phyloP scores from a whole-genome alignment of 2,329 filamentous ascomycete species.

The Sarocladium kiliense region DNA sequence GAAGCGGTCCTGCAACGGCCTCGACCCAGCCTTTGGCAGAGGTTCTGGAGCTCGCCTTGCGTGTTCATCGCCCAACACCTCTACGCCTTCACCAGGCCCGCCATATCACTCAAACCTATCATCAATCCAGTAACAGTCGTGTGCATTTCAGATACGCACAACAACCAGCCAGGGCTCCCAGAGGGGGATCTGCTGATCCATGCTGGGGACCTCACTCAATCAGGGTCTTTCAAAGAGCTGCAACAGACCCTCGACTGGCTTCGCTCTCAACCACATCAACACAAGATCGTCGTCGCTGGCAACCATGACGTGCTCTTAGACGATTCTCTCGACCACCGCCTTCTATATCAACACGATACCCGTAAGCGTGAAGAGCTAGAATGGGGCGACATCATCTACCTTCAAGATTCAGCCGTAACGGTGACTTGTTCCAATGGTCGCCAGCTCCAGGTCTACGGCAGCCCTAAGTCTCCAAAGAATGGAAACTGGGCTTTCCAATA shows the following conservation, averaged over 20 bases:
- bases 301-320: constrained; percentile 37
- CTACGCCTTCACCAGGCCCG: neutral
- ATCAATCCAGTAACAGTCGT: constrained; percentile 23
- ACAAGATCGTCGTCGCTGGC: constrained; percentile 40
- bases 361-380: constrained; percentile 11
- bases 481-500: constrained; percentile 40
- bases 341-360: neutral
- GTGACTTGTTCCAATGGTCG: constrained; percentile 21
- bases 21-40: constrained; percentile 2
- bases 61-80: constrained; percentile 7
- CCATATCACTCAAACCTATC: neutral
- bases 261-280: constrained; percentile 26
- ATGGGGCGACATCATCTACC: constrained; percentile 21
- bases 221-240: constrained; percentile 35
- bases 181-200: constrained; percentile 42
- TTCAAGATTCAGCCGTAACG: constrained; percentile 16
- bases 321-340: neutral
- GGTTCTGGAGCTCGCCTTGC: neutral
- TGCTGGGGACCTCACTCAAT: constrained; percentile 40
- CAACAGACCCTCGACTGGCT: constrained; percentile 34
- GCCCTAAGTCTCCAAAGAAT: constrained; percentile 25
- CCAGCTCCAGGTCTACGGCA: constrained; percentile 21
- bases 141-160: constrained; percentile 43
- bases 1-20: neutral
- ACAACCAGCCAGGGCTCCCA: constrained; percentile 30